These are phyloP conservation scores for Takakia lepidozioides DNA, from an alignment of 225 moss, liverwort and hornwort species.

Conservation along the genomic window DNA sequence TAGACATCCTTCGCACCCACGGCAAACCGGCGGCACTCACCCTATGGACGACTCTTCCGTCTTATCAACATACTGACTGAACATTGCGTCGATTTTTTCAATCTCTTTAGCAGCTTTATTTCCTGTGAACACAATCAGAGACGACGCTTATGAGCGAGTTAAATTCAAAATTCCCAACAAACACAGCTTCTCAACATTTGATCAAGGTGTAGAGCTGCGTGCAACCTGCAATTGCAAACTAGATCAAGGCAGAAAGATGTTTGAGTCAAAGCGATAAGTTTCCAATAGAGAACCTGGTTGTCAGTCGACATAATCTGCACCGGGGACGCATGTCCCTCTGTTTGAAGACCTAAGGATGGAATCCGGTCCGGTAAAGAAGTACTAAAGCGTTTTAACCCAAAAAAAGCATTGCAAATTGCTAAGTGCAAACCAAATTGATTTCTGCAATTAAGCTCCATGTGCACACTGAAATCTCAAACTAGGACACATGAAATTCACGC, in stretches of 20 bases:
- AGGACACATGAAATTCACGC: too few species aligned
- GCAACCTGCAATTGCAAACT: background rate
- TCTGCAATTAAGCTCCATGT: too few species aligned
- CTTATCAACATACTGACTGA: constrained; percentile 83
- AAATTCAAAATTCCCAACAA: constrained; percentile 3
- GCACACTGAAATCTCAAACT: too few species aligned
- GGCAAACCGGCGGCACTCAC: constrained; percentile 46
- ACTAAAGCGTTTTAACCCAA: too few species aligned
- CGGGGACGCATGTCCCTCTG: too few species aligned
- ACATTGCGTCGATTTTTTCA: constrained; percentile 88
- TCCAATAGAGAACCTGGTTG: background rate
- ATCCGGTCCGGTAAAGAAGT: too few species aligned
- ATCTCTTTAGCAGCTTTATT: constrained; percentile 91
- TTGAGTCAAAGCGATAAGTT: background rate
- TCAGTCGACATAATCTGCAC: background rate
- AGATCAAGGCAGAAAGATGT: background rate
- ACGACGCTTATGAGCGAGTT: constrained; percentile 9
- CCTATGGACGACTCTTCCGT: constrained; percentile 79
- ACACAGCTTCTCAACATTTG: background rate
- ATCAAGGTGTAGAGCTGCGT: background rate
- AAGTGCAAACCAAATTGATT: too few species aligned
- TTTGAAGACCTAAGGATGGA: too few species aligned
- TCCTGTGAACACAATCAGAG: constrained; percentile 20
- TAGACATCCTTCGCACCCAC: too few species aligned
- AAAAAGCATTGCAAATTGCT: background rate